Evolutionary conservation across 108 stramenopile genomes (phyloP).

Genomic region (Fragilariopsis cylindrus): DNA sequence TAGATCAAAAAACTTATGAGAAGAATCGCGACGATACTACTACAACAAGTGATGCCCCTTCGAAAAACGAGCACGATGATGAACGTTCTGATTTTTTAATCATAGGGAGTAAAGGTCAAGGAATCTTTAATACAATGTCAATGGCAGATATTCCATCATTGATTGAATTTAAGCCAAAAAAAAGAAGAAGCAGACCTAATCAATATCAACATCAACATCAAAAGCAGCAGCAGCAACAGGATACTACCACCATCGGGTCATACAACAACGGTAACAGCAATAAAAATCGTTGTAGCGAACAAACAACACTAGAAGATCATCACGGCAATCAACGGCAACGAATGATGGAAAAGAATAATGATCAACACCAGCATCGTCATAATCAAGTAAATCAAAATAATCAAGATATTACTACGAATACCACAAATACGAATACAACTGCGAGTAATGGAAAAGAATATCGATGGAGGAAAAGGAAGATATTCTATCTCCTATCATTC

Average conservation of each 20-base stretch:
- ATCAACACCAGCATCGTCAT: too few relatives aligned
- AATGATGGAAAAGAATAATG: not conserved
- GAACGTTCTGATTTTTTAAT: not conserved
- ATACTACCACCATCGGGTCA: not conserved
- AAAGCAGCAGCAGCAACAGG: not conserved
- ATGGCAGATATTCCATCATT: not conserved
- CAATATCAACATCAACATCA: not conserved
- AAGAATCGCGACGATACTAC: not conserved
- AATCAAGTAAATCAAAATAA: not conserved
- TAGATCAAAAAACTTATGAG: not conserved
- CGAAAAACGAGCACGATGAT: not conserved
- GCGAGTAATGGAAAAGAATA: too few relatives aligned
- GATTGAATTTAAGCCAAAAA: not conserved
- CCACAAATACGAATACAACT: not conserved
- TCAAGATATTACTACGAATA: constrained; percentile 1
- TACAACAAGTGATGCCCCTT: not conserved
- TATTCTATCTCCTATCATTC: too few relatives aligned
- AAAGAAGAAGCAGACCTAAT: not conserved
- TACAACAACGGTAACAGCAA: not conserved
- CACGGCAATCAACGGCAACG: not conserved
- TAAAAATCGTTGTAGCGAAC: not conserved
- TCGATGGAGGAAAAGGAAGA: too few relatives aligned
- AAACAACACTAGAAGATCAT: not conserved
- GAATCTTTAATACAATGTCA: not conserved
- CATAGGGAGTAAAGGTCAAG: not conserved